Evolutionary conservation across 2,329 filamentous ascomycete species (phyloP), one percentile per base, ranked within the genome.

Genomic region (Aspergillus terreus): DNA sequence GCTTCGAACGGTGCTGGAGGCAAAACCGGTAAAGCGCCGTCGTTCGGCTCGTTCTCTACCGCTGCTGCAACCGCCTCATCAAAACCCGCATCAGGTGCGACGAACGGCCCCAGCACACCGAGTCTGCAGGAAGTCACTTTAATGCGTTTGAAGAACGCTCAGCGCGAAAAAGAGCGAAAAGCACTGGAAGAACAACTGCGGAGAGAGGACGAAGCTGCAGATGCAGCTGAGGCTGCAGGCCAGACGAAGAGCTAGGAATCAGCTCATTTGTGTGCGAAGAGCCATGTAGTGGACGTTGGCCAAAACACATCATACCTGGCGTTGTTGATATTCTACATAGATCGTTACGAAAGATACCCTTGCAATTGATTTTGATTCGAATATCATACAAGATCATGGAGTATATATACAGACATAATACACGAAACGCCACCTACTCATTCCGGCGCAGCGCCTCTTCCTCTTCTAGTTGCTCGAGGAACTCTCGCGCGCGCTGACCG

Each of bases 101-200:
- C 57, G 7, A 60, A 66, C 10, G 62, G 61, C 4, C 42, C 61
- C 5, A 67, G 64, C 17, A 65, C 63, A 35, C 71, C 71, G 10
- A 76, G 68, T 49, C 54, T 76, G n/a, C 68, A 76, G 55, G 74
- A 77, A 42, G 54, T 73, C 46, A 83, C 78, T 1, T 75, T 83
- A 70, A 83, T 80, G 53, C 75, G 80, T 50, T 58, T 85, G 38
- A 79, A 79, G 57, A 81, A 78, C 50, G 81, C 81, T 1, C 80
- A 84, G 64, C 75, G 73, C 38, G 73, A 75, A 58, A 74, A 76
- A 21, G 81, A 84, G 63, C 76, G 74, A 51, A 75, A 72, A 58
- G 72, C 74, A 30, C 55, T 81, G 11, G 80, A 81, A 54, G 80
- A 82, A 47, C 75, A 83, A 56, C 73, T 81, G 49, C 63, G 71